These are phyloP conservation scores for Croton laevigatus DNA, from an alignment of 441 rosid genomes.

Conservation along the genomic window DNA sequence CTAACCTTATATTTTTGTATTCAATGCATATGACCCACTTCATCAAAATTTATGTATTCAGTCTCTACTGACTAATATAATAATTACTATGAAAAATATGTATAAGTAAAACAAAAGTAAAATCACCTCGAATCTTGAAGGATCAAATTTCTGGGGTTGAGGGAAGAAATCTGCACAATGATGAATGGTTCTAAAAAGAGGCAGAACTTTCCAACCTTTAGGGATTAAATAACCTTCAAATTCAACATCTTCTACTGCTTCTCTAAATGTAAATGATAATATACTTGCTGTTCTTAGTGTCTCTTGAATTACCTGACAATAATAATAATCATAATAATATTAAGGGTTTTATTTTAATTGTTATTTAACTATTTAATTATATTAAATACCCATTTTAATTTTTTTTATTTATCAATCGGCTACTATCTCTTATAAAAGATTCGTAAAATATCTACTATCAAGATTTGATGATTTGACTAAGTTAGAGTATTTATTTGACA, in stretches of 20 bases:
- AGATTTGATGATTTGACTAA: no score
- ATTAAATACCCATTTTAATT: no score
- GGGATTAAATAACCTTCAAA: constrained; percentile 76
- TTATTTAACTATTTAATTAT: neutral
- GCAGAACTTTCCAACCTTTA: constrained; percentile 93
- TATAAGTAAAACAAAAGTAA: neutral
- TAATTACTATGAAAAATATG: neutral
- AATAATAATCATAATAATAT: neutral
- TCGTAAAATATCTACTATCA: no score
- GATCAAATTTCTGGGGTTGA: constrained; percentile 77
- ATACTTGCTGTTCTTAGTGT: constrained; percentile 82
- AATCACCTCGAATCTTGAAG: constrained; percentile 84
- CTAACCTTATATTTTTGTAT: constrained; percentile 29
- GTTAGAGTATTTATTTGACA: no score
- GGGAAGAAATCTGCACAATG: constrained; percentile 75
- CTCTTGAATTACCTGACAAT: constrained; percentile 83
- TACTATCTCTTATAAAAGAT: no score
- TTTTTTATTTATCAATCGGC: no score
- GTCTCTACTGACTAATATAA: neutral
- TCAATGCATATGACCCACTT: constrained; percentile 28
- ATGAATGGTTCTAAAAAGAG: constrained; percentile 83
- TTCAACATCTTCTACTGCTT: constrained; percentile 86
- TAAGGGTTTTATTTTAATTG: neutral
- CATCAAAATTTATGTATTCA: neutral
- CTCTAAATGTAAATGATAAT: constrained; percentile 83